These are phyloP conservation scores for Starmerella floricola DNA, from an alignment of 805 yeast species.

Conservation along the genomic window DNA sequence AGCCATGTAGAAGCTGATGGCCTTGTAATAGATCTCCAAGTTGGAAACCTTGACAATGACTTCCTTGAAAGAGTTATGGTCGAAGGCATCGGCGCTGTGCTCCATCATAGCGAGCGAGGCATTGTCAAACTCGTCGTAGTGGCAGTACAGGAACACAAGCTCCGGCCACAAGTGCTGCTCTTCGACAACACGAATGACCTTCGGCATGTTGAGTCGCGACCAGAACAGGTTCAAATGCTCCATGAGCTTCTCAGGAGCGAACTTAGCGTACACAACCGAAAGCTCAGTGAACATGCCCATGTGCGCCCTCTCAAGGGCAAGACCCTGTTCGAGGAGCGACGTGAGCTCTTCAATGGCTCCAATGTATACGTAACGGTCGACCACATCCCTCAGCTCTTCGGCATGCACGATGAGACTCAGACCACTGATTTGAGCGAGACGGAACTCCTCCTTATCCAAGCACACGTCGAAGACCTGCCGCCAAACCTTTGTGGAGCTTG, in stretches of 20 bases:
- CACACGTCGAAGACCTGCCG: constrained; percentile 95
- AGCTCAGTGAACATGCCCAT: constrained; percentile 99
- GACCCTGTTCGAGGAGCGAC: constrained; percentile 86
- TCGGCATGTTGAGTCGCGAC: constrained; percentile 96
- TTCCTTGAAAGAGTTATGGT: constrained; percentile 88
- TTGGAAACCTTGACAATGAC: constrained; percentile 89
- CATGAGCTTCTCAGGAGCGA: constrained; percentile 79
- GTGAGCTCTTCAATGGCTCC: constrained; percentile 90
- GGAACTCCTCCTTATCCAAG: constrained; percentile 85
- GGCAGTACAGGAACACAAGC: constrained; percentile 88
- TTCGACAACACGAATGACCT: constrained; percentile 88
- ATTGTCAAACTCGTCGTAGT: constrained; percentile 98
- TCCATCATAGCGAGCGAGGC: constrained; percentile 96
- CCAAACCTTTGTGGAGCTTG: constrained; percentile 89
- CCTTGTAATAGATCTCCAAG: constrained; percentile 92
- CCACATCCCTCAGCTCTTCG: constrained; percentile 87
- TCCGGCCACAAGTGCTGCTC: constrained; percentile 93
- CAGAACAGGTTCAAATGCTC: constrained; percentile 95
- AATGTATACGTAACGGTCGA: constrained; percentile 69
- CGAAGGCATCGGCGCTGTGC: constrained; percentile 82
- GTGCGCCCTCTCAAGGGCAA: constrained; percentile 95
- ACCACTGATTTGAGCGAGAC: constrained; percentile 97
- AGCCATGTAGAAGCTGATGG: constrained; percentile 83
- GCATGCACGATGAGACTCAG: constrained; percentile 94
- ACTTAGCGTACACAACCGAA: constrained; percentile 81